These are phyloP conservation scores for Zygnema circumcarinatum DNA, from an alignment of 139 green algal species.

Conservation along the genomic window DNA sequence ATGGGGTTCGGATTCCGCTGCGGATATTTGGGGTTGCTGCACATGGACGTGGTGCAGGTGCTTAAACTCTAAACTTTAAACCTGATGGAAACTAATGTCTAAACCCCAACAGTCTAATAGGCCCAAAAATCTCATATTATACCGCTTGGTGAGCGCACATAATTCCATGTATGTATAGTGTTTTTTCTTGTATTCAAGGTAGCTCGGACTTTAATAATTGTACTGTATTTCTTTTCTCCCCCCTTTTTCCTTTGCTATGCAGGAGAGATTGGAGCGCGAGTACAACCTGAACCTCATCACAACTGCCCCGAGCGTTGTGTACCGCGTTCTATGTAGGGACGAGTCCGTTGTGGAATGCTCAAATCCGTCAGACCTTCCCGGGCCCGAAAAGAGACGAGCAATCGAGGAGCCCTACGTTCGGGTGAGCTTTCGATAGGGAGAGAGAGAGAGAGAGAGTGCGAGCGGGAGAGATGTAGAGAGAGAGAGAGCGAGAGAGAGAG, in stretches of 20 bases:
- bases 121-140: too few species aligned
- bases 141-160: too few species aligned
- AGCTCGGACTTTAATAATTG: too few species aligned
- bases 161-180: too few species aligned
- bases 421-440: too few species aligned
- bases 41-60: conserved; percentile 98
- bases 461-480: too few species aligned
- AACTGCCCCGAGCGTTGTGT: conserved; percentile 95
- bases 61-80: too few species aligned
- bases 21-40: conserved; percentile 96
- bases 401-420: conserved; percentile 93
- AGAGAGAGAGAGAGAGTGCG: too few species aligned
- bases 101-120: background rate
- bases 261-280: conserved; percentile 97
- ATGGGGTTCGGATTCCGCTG: conserved; percentile 99
- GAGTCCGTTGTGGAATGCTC: conserved; percentile 63
- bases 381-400: conserved; percentile 67
- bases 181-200: too few species aligned
- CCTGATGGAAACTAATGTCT: background rate
- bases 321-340: conserved; percentile 71
- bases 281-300: conserved; percentile 96
- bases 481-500: too few species aligned
- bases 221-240: too few species aligned
- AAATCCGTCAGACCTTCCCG: conserved; percentile 87
- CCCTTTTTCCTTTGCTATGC: too few species aligned